Percentiles rank a stretch among this genome's conserved stretches.
Evolutionary conservation across 2,329 filamentous ascomycete genomes (phyloP).

Genomic region (Trichoderma hamatum): DNA sequence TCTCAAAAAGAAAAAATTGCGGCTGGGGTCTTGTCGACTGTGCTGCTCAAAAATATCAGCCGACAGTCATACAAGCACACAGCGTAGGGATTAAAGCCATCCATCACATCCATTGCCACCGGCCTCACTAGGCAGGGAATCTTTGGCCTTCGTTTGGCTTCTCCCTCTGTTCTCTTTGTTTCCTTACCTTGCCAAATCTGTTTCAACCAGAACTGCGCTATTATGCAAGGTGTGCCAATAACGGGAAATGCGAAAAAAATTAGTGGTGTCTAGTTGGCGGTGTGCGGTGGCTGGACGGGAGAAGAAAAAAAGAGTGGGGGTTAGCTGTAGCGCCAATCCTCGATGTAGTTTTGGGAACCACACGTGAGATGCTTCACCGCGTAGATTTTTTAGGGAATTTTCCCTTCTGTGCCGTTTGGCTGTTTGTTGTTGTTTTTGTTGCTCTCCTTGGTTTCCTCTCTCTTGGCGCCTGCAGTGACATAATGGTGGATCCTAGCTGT

Average conservation of each 20-base stretch:
- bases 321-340: conserved; percentile 15
- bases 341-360: conserved; percentile 6
- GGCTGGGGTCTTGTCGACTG: conserved; percentile 3
- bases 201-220: conserved; percentile 16
- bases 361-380: conserved; percentile 26
- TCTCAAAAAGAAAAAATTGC: conserved; percentile 2
- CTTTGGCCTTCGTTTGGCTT: not conserved
- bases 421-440: not conserved
- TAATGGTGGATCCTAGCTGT: conserved; percentile 19
- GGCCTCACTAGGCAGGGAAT: not conserved
- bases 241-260: conserved; percentile 18
- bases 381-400: conserved; percentile 3
- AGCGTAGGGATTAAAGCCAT: not conserved
- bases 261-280: conserved; percentile 19
- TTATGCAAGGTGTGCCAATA: conserved; percentile 25
- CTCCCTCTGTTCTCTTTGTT: conserved; percentile 5
- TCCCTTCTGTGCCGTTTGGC: not conserved
- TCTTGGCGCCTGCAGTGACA: conserved; percentile 25
- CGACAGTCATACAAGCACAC: conserved; percentile 9
- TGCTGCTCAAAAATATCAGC: conserved; percentile 16
- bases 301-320: conserved; percentile 11
- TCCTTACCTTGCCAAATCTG: not conserved
- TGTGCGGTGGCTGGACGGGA: conserved; percentile 13
- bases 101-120: conserved; percentile 20
- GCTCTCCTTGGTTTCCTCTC: not conserved